These are phyloP conservation scores for Colletotrichum incanum DNA, from an alignment of 2,329 filamentous ascomycete species.

Conservation along the genomic window DNA sequence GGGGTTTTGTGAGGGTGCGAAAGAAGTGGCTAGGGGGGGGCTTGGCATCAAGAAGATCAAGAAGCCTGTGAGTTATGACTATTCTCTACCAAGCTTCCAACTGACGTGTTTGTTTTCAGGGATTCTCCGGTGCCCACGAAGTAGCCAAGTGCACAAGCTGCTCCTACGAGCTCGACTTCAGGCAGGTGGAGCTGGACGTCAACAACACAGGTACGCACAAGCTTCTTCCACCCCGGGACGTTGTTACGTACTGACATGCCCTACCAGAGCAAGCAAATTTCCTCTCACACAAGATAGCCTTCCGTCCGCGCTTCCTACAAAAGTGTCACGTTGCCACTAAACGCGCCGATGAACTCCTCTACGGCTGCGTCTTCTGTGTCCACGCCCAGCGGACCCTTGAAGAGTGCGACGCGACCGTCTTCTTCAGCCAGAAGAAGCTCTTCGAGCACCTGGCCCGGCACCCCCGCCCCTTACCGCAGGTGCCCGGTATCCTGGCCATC, in stretches of 20 bases:
- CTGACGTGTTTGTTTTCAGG: slow-evolving; percentile 48
- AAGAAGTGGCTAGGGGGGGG: slow-evolving; percentile 64
- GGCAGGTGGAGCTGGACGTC: slow-evolving; percentile 66
- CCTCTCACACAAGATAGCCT: slow-evolving; percentile 61
- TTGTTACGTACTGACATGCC: slow-evolving; percentile 3
- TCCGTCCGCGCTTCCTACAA: slow-evolving; percentile 69
- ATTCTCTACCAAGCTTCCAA: not conserved
- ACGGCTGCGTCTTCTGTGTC: slow-evolving; percentile 70
- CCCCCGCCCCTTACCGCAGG: slow-evolving; percentile 65
- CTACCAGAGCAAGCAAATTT: slow-evolving; percentile 64
- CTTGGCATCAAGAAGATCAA: slow-evolving; percentile 66
- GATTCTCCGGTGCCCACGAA: slow-evolving; percentile 57
- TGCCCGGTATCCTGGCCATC: slow-evolving; percentile 65
- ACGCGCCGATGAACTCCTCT: slow-evolving; percentile 67
- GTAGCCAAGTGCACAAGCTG: slow-evolving; percentile 69
- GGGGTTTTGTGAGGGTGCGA: slow-evolving; percentile 70
- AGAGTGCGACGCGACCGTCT: slow-evolving; percentile 70
- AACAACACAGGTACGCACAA: slow-evolving; percentile 61
- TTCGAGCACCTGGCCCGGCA: slow-evolving; percentile 70
- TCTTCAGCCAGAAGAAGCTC: slow-evolving; percentile 67
- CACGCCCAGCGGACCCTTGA: slow-evolving; percentile 65
- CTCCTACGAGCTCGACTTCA: slow-evolving; percentile 68
- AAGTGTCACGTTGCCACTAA: slow-evolving; percentile 69
- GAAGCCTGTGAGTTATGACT: slow-evolving; percentile 58
- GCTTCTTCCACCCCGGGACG: not conserved